Percentiles rank a stretch among this genome's conserved stretches.
Conservation (phyloP, 371 early-diverging fungal species). For the Chytridium lagenaria region DNA sequence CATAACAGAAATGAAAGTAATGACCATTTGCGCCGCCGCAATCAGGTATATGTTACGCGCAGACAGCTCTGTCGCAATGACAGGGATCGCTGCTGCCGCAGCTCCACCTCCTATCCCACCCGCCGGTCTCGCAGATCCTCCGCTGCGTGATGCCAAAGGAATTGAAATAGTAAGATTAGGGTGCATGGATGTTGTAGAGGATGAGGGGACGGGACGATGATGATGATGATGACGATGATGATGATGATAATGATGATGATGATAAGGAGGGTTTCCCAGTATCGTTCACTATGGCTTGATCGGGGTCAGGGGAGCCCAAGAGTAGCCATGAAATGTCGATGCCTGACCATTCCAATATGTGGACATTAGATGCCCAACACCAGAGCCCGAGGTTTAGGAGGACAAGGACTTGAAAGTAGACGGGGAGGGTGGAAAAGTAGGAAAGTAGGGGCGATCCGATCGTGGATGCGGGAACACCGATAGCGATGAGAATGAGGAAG, state of each 20-base stretch:
- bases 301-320: not conserved
- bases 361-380: constrained; percentile 79
- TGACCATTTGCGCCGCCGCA: constrained; percentile 45
- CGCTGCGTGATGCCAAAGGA: not conserved
- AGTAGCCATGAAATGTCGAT: constrained; percentile 68
- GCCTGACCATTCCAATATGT: constrained; percentile 61
- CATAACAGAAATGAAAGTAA: constrained; percentile 49
- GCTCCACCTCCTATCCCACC: constrained; percentile 2
- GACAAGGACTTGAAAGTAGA: constrained; percentile 60
- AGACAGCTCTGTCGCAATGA: not conserved
- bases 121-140: not conserved
- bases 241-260: not conserved
- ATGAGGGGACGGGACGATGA: too few species aligned
- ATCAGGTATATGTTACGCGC: constrained; percentile 52
- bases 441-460: not conserved
- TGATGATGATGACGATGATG: not conserved
- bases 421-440: constrained; percentile 10
- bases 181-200: not conserved
- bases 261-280: not conserved
- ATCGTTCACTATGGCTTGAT: not conserved
- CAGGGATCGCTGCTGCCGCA: not conserved
- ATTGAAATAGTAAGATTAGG: constrained; percentile 6
- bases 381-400: constrained; percentile 75
- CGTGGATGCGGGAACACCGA: not conserved
- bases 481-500: not conserved